Conservation (phyloP, 805 yeast genomes). For the Schizosaccharomyces osmophilus region DNA sequence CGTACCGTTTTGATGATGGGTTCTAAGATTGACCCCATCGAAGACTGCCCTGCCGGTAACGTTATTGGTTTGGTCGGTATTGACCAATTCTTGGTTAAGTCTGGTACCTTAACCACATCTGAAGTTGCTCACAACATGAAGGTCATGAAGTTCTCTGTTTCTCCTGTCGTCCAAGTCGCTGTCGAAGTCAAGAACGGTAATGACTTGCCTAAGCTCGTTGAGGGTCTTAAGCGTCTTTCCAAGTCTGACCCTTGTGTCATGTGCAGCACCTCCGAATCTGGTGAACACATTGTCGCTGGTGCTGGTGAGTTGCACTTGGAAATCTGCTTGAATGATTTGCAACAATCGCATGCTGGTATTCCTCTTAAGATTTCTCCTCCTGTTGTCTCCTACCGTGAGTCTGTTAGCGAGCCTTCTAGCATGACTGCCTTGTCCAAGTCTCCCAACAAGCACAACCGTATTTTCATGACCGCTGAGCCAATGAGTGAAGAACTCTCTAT, state of each 20-base stretch:
- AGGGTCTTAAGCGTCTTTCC: conserved; percentile 98
- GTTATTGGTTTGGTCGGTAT: conserved; percentile 99
- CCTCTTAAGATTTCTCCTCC: conserved; percentile 96
- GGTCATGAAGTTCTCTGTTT: conserved; percentile 99
- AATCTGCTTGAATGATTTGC: conserved; percentile 86
- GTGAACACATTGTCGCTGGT: conserved; percentile 99
- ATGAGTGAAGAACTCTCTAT: conserved; percentile 72
- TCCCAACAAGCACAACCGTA: conserved; percentile 99
- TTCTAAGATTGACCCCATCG: conserved; percentile 90
- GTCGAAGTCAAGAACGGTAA: conserved; percentile 98
- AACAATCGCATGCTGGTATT: conserved; percentile 97
- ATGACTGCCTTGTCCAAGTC: conserved; percentile 95
- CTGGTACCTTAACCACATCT: conserved; percentile 94
- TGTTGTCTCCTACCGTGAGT: conserved; percentile 96
- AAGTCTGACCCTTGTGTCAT: conserved; percentile 98
- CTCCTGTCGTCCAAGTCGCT: conserved; percentile 98
- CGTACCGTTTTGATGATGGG: conserved; percentile 99
- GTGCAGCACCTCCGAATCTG: conserved; percentile 66
- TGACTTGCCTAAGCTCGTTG: conserved; percentile 97
- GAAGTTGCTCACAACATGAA: conserved; percentile 97
- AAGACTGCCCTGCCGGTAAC: conserved; percentile 99
- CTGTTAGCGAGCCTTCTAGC: conserved; percentile 79
- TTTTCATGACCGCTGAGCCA: conserved; percentile 93
- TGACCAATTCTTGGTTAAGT: conserved; percentile 96
- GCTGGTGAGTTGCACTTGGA: conserved; percentile 99